Conservation (phyloP, 306 rosid species). For the Castanospermum australe region DNA sequence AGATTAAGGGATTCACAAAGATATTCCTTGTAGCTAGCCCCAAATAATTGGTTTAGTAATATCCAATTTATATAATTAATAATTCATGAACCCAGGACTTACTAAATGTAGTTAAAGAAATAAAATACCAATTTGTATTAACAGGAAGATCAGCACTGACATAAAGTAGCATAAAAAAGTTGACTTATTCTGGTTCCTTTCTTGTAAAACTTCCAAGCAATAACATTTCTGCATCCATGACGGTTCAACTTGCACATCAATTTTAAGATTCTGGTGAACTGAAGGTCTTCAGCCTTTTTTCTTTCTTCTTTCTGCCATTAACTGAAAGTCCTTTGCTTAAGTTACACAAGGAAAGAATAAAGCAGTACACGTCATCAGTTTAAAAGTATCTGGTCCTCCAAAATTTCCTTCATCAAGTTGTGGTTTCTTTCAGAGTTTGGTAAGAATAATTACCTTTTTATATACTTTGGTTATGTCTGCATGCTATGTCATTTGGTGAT, state of each 20-base stretch:
- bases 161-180: not conserved
- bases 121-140: no score
- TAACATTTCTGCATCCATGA: not conserved
- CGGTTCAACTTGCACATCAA: not conserved
- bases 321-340: not conserved
- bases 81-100: no score
- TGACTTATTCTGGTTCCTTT: not conserved
- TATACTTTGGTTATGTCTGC: not conserved
- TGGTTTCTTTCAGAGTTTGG: constrained; percentile 6
- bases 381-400: not conserved
- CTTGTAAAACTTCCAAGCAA: not conserved
- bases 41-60: no score
- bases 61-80: no score
- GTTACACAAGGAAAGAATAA: not conserved
- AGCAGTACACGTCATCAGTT: not conserved
- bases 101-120: no score
- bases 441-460: not conserved
- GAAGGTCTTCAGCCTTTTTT: not conserved
- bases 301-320: not conserved
- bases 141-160: not conserved
- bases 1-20: no score
- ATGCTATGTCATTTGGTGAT: not conserved
- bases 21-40: no score
- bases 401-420: not conserved
- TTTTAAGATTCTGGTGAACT: not conserved